Evolutionary conservation across 2,329 filamentous ascomycete species (phyloP), one percentile per base, ranked within the genome.

Genomic region (Hortaea werneckii): DNA sequence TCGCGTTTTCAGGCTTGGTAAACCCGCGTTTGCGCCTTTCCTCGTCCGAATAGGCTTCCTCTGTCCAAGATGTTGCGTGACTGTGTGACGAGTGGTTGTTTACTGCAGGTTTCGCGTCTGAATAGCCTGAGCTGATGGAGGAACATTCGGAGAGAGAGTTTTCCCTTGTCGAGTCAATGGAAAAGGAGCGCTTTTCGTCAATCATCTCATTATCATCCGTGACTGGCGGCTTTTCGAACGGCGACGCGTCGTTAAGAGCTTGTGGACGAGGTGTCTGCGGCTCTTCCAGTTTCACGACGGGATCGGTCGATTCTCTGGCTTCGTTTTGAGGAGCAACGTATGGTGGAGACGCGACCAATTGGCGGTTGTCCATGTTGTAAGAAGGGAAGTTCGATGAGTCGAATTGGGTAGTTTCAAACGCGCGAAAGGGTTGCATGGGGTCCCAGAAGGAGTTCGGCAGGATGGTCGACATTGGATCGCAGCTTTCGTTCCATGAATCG

Each of bases 1-100:
- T 85, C 45, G 83, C 83, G 55, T 85, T 82, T 52, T 82, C 82
- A 47, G 75, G 76, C 12, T 80, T 59, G 29, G 60, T 63, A 41
- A 46, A 60, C 11, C 45, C 52, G 13, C 60, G 57, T 48, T 58
- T 63, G 20, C 44, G 39, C 32, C 54, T 51, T 10, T 44, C 40
- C 11, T 55, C 52, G 29, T 20, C 20, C 4, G 20, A 20, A 20
- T 20, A 20, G 20, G 20, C 20, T 20, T 20, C 20, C 20, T 20
- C 20, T 20, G 20, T 20, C 20, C 20, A 20, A 20, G 20, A 20
- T 4, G 27, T 37, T 20, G 37, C 28, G n/a, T 40, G 29, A 30
- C 40, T 34, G 42, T 10, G 35, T 29, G 35, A 9, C 20, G 29
- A 30, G 6, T 6, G 7, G 20, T 29, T 35, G 35, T 38, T 27